Conservation (phyloP, 2,329 filamentous ascomycete genomes). For the Monosporascus ibericus region DNA sequence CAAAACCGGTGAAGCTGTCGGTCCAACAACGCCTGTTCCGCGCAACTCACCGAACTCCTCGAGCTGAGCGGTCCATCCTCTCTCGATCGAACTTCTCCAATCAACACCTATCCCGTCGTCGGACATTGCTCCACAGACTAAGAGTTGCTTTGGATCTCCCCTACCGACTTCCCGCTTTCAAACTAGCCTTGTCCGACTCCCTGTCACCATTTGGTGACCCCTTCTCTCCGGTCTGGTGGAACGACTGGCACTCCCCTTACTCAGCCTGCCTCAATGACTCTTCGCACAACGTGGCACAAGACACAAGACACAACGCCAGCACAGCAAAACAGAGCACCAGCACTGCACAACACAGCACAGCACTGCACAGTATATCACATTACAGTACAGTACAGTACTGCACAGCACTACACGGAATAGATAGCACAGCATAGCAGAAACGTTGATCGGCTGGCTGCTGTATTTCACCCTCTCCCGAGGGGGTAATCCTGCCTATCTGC, state of each 20-base stretch:
- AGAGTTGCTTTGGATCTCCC: constrained; percentile 16
- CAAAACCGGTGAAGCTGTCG: background rate
- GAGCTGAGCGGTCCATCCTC: constrained; percentile 12
- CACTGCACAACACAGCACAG: constrained; percentile 1
- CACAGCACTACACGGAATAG: constrained; percentile 10
- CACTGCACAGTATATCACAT: constrained; percentile 5
- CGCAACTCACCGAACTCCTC: constrained; percentile 25
- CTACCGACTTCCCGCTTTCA: constrained; percentile 15
- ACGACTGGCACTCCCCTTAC: constrained; percentile 6
- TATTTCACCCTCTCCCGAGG: background rate
- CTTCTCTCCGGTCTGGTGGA: background rate
- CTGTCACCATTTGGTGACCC: constrained; percentile 9
- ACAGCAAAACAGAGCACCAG: background rate
- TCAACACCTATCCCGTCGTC: constrained; percentile 19
- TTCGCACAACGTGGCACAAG: constrained; percentile 3
- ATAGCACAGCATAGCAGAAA: constrained; percentile 7
- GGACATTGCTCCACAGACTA: constrained; percentile 19
- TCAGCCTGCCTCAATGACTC: constrained; percentile 3
- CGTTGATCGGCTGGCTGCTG: background rate
- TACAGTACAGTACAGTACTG: constrained; percentile 4
- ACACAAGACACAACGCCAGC: background rate
- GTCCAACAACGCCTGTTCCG: constrained; percentile 1
- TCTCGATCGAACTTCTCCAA: constrained; percentile 13
- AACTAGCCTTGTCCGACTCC: constrained; percentile 12
- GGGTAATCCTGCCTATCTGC: constrained; percentile 16